phyloP scores from a whole-genome alignment of 139 green algal genomes.

The Marvania coccoides region DNA sequence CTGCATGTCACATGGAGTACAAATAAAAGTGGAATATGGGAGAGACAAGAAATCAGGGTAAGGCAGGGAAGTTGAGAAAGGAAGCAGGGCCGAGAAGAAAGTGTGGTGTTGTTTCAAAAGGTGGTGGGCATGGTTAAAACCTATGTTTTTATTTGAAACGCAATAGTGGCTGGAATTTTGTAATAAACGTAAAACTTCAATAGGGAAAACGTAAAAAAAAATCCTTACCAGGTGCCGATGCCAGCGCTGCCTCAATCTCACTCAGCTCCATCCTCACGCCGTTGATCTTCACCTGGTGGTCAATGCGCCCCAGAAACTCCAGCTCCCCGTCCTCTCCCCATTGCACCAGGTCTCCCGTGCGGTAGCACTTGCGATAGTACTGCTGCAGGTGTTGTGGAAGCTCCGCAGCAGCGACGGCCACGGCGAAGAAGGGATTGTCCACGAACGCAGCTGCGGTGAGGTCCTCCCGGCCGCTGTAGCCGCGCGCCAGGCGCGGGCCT shows the following conservation, averaged over 20 bases:
- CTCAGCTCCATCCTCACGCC: slow-evolving; percentile 53
- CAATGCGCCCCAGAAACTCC: slow-evolving; percentile 38
- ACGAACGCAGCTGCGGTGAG: slow-evolving; percentile 35
- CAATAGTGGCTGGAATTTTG: too few species aligned
- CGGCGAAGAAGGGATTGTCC: slow-evolving; percentile 31
- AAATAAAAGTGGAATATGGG: too few species aligned
- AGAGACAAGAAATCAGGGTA: too few species aligned
- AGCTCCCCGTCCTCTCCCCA: slow-evolving; percentile 25
- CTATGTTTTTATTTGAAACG: too few species aligned
- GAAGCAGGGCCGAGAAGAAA: too few species aligned
- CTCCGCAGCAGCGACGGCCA: not conserved
- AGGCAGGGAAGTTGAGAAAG: too few species aligned
- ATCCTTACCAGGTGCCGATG: not conserved
- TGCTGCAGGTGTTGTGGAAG: slow-evolving; percentile 2
- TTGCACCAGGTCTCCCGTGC: slow-evolving; percentile 34
- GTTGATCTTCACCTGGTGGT: slow-evolving; percentile 46
- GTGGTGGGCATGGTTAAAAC: too few species aligned
- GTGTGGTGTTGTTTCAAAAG: too few species aligned
- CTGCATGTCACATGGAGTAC: too few species aligned
- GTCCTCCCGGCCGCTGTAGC: slow-evolving; percentile 29
- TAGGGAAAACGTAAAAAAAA: not conserved
- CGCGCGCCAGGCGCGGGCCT: slow-evolving; percentile 27
- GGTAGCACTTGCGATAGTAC: slow-evolving; percentile 2
- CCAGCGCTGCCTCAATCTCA: slow-evolving; percentile 38
- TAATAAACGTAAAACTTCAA: slow-evolving; percentile 4